Percentiles rank a stretch among this genome's conserved stretches.
Conservation (phyloP, 2,329 filamentous ascomycete genomes). For the Sclerotiophoma versabilis region DNA sequence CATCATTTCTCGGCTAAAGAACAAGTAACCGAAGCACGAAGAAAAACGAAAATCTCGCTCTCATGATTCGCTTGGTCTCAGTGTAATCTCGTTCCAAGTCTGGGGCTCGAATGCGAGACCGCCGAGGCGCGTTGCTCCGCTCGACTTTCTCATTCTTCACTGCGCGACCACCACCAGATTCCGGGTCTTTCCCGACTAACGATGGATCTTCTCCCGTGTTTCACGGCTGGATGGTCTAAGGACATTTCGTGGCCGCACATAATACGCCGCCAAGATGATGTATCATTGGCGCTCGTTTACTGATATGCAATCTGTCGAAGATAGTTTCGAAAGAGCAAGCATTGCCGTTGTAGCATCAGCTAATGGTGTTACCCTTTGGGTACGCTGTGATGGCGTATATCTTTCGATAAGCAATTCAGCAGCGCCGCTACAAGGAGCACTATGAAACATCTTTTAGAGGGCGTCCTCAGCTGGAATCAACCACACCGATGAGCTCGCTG, state of each 20-base stretch:
- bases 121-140: background rate
- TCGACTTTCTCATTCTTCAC: background rate
- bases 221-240: background rate
- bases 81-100: background rate
- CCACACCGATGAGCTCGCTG: too few relatives aligned
- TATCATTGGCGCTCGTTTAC: background rate
- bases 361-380: too few relatives aligned
- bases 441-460: too few relatives aligned
- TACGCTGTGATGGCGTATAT: too few relatives aligned
- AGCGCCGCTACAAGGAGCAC: too few relatives aligned
- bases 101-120: background rate
- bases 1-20: background rate
- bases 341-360: background rate
- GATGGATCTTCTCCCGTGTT: background rate
- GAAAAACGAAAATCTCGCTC: background rate
- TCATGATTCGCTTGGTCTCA: constrained; percentile 1
- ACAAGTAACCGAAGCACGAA: background rate
- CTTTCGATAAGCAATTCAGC: too few relatives aligned
- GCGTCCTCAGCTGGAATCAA: too few relatives aligned
- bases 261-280: background rate
- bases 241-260: background rate
- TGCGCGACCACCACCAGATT: background rate
- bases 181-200: too few relatives aligned
- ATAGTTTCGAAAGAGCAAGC: background rate
- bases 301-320: background rate